A percentile compares a stretch with the other conserved stretches of the same genome.
These are phyloP conservation scores for Salvia splendens DNA, from an alignment of 257 asterid species.

Conservation along the genomic window DNA sequence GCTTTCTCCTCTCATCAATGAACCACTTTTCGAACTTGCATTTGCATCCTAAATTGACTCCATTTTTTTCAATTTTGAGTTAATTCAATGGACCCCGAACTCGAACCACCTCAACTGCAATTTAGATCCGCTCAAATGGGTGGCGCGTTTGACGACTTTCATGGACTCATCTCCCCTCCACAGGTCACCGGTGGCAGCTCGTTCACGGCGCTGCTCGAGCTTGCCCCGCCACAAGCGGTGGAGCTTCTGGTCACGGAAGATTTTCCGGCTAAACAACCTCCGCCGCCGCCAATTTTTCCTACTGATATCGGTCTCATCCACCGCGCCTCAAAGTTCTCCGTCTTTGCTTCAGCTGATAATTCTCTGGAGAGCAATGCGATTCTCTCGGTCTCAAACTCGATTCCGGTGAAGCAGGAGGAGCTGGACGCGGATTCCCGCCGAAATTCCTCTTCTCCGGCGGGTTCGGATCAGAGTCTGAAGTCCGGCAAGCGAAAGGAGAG, in stretches of 20 bases:
- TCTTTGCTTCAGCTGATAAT: slow-evolving; percentile 44
- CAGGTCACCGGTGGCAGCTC: slow-evolving; percentile 53
- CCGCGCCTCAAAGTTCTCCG: slow-evolving; percentile 61
- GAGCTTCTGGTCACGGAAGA: slow-evolving; percentile 61
- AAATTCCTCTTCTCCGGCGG: slow-evolving; percentile 52
- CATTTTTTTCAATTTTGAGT: background rate
- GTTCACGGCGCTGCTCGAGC: slow-evolving; percentile 80
- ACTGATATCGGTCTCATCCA: slow-evolving; percentile 47
- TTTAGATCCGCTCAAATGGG: slow-evolving; percentile 65
- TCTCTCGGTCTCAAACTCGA: slow-evolving; percentile 35
- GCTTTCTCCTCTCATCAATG: background rate
- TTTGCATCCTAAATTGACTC: background rate
- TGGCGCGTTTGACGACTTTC: slow-evolving; percentile 45
- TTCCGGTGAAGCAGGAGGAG: slow-evolving; percentile 64
- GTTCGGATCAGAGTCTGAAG: slow-evolving; percentile 50
- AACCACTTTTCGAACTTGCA: background rate
- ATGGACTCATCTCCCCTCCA: slow-evolving; percentile 39
- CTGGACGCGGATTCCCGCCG: slow-evolving; percentile 51
- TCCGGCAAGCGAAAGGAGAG: slow-evolving; percentile 66
- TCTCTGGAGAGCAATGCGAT: slow-evolving; percentile 39
- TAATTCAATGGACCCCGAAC: slow-evolving; percentile 33
- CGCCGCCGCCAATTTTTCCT: slow-evolving; percentile 56
- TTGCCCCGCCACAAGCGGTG: slow-evolving; percentile 81
- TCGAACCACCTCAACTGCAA: slow-evolving; percentile 36
- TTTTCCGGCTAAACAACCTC: slow-evolving; percentile 34